Evolutionary conservation across 1,139 yeast species (phyloP).

Genomic region (Candida tropicalis): DNA sequence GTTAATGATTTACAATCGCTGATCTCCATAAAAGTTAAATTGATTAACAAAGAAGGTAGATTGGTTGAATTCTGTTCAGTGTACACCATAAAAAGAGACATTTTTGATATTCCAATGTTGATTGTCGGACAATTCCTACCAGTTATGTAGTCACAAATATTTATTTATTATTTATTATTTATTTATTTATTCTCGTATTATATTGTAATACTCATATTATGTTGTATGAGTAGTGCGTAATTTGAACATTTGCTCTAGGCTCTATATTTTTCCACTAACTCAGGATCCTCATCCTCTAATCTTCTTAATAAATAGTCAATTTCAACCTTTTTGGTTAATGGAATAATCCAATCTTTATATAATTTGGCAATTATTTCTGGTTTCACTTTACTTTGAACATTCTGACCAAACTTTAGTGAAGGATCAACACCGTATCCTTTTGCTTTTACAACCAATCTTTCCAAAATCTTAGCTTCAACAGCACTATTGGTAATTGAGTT

Average conservation of each 20-base stretch:
- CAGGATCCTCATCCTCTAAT: slow-evolving; percentile 57
- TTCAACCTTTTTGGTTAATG: slow-evolving; percentile 92
- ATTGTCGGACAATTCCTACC: slow-evolving; percentile 51
- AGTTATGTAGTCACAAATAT: slow-evolving; percentile 18
- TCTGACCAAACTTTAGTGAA: slow-evolving; percentile 65
- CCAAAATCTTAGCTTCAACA: slow-evolving; percentile 83
- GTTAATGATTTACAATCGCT: slow-evolving; percentile 51
- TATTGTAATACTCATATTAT: no score
- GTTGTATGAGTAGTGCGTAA: no score
- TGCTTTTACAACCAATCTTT: slow-evolving; percentile 78
- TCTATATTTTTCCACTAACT: slow-evolving; percentile 15
- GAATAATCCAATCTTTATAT: slow-evolving; percentile 87
- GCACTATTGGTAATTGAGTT: slow-evolving; percentile 81
- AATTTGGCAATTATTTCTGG: slow-evolving; percentile 81
- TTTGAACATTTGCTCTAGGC: background rate
- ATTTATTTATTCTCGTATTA: slow-evolving; percentile 5
- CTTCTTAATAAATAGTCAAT: slow-evolving; percentile 86
- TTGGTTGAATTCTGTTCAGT: slow-evolving; percentile 58
- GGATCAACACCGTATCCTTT: slow-evolving; percentile 90
- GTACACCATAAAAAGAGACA: slow-evolving; percentile 78
- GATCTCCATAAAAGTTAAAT: slow-evolving; percentile 13
- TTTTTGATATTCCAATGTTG: slow-evolving; percentile 81
- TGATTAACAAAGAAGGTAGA: slow-evolving; percentile 19
- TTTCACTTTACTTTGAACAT: slow-evolving; percentile 73
- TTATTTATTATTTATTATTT: slow-evolving; percentile 6